Percentiles rank a stretch among this genome's conserved stretches.
phyloP scores from a whole-genome alignment of 2,329 filamentous ascomycete species.

The Fusarium succisae region DNA sequence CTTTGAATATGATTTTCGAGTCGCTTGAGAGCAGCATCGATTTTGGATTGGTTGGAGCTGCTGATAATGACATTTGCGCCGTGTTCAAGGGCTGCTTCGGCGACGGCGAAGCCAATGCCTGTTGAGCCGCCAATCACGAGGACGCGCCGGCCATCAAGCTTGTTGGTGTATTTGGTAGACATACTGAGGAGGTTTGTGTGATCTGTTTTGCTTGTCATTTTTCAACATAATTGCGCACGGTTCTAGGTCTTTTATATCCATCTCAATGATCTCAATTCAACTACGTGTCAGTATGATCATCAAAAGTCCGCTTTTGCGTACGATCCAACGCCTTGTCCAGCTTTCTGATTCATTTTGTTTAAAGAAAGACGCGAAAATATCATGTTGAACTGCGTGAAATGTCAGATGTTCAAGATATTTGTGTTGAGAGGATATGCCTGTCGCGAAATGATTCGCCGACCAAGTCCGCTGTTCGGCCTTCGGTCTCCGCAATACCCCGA shows the following conservation, averaged over 20 bases:
- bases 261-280: not conserved
- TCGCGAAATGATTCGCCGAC: not conserved
- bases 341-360: too few relatives aligned
- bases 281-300: not conserved
- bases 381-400: accelerated
- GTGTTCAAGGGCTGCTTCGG: not conserved
- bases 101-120: not conserved
- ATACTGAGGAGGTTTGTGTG: accelerated
- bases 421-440: not conserved
- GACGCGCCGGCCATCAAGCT: not conserved
- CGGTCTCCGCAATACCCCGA: not conserved
- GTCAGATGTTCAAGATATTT: accelerated
- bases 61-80: not conserved
- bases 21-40: not conserved
- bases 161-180: not conserved
- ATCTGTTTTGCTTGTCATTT: not conserved
- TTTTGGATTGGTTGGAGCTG: not conserved
- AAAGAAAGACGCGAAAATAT: not conserved
- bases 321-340: not conserved
- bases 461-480: not conserved
- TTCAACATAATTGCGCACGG: accelerated
- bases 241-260: not conserved
- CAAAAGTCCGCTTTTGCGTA: not conserved
- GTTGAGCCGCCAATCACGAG: not conserved
- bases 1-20: accelerated